Percentiles rank a stretch among this genome's conserved stretches.
phyloP scores from a whole-genome alignment of 495 filamentous ascomycete species.

The Cenococcum geophilum region DNA sequence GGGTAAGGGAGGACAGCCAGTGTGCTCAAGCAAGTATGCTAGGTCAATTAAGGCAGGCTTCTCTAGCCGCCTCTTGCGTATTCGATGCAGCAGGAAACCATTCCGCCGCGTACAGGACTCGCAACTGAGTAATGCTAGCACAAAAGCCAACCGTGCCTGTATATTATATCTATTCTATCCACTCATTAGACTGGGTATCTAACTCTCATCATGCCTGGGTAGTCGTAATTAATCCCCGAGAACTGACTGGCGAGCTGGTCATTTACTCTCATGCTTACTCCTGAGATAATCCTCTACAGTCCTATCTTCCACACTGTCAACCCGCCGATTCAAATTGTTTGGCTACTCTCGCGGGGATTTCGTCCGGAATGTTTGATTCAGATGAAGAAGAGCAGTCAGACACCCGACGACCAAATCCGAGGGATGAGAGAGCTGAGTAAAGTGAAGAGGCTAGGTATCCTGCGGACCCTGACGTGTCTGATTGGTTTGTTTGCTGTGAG shows the following conservation, averaged over 20 bases:
- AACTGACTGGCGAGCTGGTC: background rate
- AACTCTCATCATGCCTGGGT: background rate
- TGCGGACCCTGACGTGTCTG: background rate
- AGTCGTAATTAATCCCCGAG: no score
- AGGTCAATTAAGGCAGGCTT: no score
- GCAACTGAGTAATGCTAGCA: no score
- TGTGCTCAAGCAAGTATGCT: no score
- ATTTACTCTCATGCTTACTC: background rate
- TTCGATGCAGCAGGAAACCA: no score
- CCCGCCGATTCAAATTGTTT: slow-evolving; percentile 1
- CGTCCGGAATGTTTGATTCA: slow-evolving; percentile 2
- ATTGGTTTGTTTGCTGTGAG: background rate
- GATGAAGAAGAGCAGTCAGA: slow-evolving; percentile 3
- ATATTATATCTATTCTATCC: no score
- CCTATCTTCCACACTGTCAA: slow-evolving; percentile 9
- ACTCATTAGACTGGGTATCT: background rate
- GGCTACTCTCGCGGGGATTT: slow-evolving; percentile 1
- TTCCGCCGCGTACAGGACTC: no score
- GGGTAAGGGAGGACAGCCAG: no score
- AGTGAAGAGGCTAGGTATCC: background rate
- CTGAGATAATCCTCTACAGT: slow-evolving; percentile 17
- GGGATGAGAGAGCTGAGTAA: slow-evolving; percentile 2
- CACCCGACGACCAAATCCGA: background rate
- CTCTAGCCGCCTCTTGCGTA: no score
- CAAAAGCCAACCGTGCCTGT: no score